Evolutionary conservation across 2,329 filamentous ascomycete species (phyloP).

Genomic region (Lecanicillium sp.): DNA sequence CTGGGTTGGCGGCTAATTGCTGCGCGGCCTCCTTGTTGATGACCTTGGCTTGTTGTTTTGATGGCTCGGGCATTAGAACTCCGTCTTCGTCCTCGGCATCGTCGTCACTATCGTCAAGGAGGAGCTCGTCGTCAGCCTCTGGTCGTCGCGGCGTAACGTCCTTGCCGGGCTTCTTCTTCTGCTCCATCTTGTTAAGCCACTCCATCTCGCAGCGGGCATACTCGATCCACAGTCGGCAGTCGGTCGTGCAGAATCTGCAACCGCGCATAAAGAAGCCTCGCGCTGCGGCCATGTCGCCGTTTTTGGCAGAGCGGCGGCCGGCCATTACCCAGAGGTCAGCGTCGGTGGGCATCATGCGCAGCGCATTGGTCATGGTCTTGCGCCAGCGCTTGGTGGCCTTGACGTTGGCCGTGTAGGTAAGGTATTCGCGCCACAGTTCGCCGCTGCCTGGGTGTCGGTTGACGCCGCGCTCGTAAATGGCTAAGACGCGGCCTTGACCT

Average conservation of each 20-base stretch:
- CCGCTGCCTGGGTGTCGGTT: slow-evolving; percentile 75
- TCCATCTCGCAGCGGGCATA: slow-evolving; percentile 90
- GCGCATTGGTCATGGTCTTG: slow-evolving; percentile 55
- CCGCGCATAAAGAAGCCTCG: slow-evolving; percentile 82
- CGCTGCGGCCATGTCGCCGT: slow-evolving; percentile 82
- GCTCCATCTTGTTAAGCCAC: slow-evolving; percentile 75
- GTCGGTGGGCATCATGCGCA: slow-evolving; percentile 80
- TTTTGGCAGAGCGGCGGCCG: slow-evolving; percentile 64
- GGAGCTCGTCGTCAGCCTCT: slow-evolving; percentile 40
- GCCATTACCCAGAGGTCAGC: slow-evolving; percentile 81
- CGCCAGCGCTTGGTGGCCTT: slow-evolving; percentile 60
- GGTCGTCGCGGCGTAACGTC: slow-evolving; percentile 42
- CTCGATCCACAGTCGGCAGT: slow-evolving; percentile 72
- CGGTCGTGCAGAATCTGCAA: slow-evolving; percentile 76
- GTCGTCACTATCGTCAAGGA: slow-evolving; percentile 33
- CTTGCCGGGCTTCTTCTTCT: slow-evolving; percentile 53
- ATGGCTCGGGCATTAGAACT: slow-evolving; percentile 35
- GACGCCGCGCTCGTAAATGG: slow-evolving; percentile 80
- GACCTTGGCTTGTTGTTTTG: slow-evolving; percentile 31
- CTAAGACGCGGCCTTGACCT: slow-evolving; percentile 77
- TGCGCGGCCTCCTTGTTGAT: slow-evolving; percentile 36
- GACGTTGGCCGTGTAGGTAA: slow-evolving; percentile 67
- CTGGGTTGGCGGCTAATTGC: slow-evolving; percentile 65
- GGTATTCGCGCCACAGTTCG: slow-evolving; percentile 81
- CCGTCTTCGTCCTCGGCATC: slow-evolving; percentile 33